Conservation (phyloP, 2,329 filamentous ascomycete species). For the Ceratocystis eucalypticola region DNA sequence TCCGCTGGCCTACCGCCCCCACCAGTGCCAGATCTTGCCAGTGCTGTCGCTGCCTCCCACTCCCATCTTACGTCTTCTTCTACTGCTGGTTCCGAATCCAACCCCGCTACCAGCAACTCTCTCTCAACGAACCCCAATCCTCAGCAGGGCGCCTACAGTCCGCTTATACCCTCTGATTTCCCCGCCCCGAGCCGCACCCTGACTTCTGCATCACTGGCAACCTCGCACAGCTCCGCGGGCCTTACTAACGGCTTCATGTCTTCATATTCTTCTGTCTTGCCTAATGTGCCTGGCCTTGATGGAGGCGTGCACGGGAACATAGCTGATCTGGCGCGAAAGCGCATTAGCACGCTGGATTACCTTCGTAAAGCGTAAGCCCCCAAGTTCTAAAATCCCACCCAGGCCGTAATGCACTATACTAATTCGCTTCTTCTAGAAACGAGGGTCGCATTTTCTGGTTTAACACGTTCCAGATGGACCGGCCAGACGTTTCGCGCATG, state of each 20-base stretch:
- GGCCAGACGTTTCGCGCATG: slow-evolving; percentile 63
- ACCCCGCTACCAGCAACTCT: neutral
- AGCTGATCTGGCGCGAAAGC: slow-evolving; percentile 76
- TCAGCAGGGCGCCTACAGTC: slow-evolving; percentile 11
- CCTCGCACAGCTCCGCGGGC: slow-evolving; percentile 4
- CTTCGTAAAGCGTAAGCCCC: slow-evolving; percentile 69
- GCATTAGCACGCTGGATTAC: slow-evolving; percentile 89
- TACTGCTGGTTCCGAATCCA: slow-evolving; percentile 16
- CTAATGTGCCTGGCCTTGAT: slow-evolving; percentile 28
- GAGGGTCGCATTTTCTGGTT: slow-evolving; percentile 96
- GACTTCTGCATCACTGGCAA: slow-evolving; percentile 5
- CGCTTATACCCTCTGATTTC: slow-evolving; percentile 18
- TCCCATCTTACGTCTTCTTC: slow-evolving; percentile 26
- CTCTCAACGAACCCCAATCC: neutral
- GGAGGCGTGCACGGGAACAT: slow-evolving; percentile 48
- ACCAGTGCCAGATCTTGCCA: slow-evolving; percentile 41
- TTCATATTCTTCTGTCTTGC: slow-evolving; percentile 7
- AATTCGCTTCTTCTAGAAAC: slow-evolving; percentile 42
- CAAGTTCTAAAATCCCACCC: neutral
- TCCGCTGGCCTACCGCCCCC: slow-evolving; percentile 33
- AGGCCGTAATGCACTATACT: neutral
- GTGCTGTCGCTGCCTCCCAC: slow-evolving; percentile 29
- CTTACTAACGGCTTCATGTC: slow-evolving; percentile 14
- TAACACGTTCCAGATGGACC: slow-evolving; percentile 87
- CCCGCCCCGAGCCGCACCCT: slow-evolving; percentile 17